phyloP scores from a whole-genome alignment of 2,329 filamentous ascomycete genomes.

The Microsporum ferrugineum region DNA sequence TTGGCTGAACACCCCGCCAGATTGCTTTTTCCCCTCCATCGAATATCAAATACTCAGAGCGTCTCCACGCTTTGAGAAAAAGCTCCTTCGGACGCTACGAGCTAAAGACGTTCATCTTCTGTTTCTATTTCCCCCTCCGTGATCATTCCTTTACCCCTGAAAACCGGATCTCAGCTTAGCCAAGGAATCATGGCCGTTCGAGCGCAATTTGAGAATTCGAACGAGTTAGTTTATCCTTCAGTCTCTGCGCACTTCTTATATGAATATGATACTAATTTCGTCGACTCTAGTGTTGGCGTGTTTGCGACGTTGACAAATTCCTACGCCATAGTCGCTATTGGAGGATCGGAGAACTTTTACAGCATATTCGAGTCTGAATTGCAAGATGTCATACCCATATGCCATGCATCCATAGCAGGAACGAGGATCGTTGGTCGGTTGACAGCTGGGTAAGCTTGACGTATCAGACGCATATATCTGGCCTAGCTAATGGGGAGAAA shows the following conservation, averaged over 20 bases:
- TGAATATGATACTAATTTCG: not conserved
- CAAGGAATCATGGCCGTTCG: constrained; percentile 35
- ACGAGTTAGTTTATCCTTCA: constrained; percentile 30
- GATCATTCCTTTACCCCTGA: not conserved
- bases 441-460: constrained; percentile 62
- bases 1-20: not conserved
- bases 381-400: constrained; percentile 93
- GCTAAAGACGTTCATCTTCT: not conserved
- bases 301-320: constrained; percentile 96
- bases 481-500: not conserved
- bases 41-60: not conserved
- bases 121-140: not conserved
- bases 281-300: constrained; percentile 65
- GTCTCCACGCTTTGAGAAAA: not conserved
- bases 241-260: not conserved
- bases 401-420: constrained; percentile 89
- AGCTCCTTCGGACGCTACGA: not conserved
- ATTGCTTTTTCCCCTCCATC: not conserved
- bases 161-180: not conserved
- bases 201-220: constrained; percentile 41
- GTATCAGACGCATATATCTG: not conserved
- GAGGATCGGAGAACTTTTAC: constrained; percentile 98
- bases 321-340: constrained; percentile 86
- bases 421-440: constrained; percentile 92
- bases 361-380: constrained; percentile 96